Evolutionary conservation across 1,284 basidiomycete genomes (phyloP).

Genomic region (Ceratobasidium sp.): DNA sequence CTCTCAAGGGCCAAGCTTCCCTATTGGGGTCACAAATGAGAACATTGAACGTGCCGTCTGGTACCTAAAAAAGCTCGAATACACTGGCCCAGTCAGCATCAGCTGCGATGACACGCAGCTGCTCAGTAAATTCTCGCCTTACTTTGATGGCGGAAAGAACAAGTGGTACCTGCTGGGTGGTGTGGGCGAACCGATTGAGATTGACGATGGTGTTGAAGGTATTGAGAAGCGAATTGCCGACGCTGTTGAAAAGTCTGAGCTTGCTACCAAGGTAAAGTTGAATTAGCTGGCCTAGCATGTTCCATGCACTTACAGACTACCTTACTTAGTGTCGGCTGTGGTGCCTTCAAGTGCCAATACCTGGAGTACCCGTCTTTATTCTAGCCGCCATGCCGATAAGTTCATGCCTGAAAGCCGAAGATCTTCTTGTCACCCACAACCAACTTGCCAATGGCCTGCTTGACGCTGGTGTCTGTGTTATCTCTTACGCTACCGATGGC

Average conservation of each 20-base stretch:
- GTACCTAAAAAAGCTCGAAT: neutral
- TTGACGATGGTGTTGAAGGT: constrained; percentile 48
- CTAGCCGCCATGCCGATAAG: neutral
- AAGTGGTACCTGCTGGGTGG: constrained; percentile 52
- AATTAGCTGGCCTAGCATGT: too few species aligned
- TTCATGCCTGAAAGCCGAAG: constrained; percentile 47
- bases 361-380: constrained; percentile 38
- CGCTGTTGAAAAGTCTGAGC: neutral
- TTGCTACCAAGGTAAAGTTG: constrained; percentile 33
- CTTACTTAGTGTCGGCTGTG: constrained; percentile 37
- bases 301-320: too few species aligned
- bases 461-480: constrained; percentile 48
- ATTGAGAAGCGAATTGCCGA: constrained; percentile 50
- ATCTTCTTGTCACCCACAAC: neutral
- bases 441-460: constrained; percentile 40
- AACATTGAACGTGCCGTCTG: constrained; percentile 49
- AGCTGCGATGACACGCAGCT: constrained; percentile 48
- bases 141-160: constrained; percentile 49
- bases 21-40: constrained; percentile 49
- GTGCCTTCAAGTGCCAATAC: constrained; percentile 49
- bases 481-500: constrained; percentile 54
- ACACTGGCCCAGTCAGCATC: constrained; percentile 28
- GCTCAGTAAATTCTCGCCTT: constrained; percentile 48
- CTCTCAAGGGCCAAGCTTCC: constrained; percentile 48
- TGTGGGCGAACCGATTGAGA: constrained; percentile 48